Percentiles rank a stretch among this genome's conserved stretches.
Evolutionary conservation across 148 eudicot genomes (phyloP).

Genomic region (Chenopodium suecicum): DNA sequence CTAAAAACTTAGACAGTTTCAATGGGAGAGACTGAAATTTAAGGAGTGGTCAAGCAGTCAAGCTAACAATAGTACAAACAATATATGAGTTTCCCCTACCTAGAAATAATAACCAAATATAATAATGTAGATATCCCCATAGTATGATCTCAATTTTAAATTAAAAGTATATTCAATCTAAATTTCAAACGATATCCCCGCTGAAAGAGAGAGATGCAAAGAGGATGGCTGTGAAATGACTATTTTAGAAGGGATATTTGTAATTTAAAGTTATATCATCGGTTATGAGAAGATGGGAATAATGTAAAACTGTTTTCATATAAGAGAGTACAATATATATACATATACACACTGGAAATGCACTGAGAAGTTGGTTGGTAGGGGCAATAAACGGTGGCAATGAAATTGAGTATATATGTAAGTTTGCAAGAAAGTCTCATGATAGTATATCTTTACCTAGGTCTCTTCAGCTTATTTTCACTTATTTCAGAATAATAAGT

Average conservation of each 20-base stretch:
- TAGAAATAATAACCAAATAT: no score
- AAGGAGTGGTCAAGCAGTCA: background rate
- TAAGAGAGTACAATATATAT: no score
- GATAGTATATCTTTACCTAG: background rate
- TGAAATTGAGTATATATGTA: background rate
- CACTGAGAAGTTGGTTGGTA: background rate
- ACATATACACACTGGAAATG: background rate
- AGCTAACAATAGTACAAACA: background rate
- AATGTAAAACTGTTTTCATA: background rate
- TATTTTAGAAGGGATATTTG: background rate
- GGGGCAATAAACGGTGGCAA: background rate
- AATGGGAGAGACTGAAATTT: background rate
- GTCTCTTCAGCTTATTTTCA: no score
- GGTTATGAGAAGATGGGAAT: background rate
- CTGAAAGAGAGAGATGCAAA: background rate
- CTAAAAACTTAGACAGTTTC: background rate
- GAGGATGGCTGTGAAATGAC: background rate
- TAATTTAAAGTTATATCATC: background rate
- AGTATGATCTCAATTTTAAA: background rate
- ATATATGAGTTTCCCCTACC: no score
- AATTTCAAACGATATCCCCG: background rate
- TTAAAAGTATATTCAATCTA: background rate
- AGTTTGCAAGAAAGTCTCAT: background rate
- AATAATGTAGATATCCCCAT: background rate
- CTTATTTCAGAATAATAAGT: no score